Evolutionary conservation across 768 basidiomycete species (phyloP).

Genomic region (Lentinula detonsa): DNA sequence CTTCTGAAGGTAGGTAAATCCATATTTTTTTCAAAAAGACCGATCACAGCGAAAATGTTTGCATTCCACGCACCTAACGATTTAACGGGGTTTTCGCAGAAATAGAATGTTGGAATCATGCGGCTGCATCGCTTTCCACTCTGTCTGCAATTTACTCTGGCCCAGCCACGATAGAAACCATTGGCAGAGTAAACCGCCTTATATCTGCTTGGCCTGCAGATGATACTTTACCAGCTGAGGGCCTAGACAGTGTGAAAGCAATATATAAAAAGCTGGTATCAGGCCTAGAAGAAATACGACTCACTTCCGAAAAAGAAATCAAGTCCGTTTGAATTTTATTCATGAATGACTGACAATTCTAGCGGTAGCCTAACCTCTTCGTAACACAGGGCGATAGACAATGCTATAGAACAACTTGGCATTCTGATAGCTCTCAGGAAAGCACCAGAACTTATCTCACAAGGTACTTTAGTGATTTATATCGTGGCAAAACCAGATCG

Average conservation of each 20-base stretch:
- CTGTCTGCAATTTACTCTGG: constrained; percentile 51
- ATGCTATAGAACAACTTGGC: constrained; percentile 61
- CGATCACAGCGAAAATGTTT: constrained; percentile 14
- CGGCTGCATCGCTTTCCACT: constrained; percentile 48
- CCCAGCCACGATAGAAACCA: constrained; percentile 45
- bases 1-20: constrained; percentile 61
- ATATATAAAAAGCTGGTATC: constrained; percentile 56
- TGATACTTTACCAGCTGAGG: constrained; percentile 62
- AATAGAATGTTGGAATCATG: constrained; percentile 72
- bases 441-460: constrained; percentile 54
- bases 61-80: constrained; percentile 5
- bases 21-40: constrained; percentile 8
- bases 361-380: constrained; percentile 4
- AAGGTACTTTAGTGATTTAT: constrained; percentile 34
- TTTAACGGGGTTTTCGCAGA: constrained; percentile 36
- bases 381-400: constrained; percentile 56
- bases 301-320: constrained; percentile 37
- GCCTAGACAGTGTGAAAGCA: constrained; percentile 55
- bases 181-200: constrained; percentile 68
- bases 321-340: not conserved
- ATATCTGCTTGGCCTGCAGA: constrained; percentile 69
- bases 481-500: not conserved
- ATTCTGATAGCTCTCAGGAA: constrained; percentile 69
- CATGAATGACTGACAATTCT: not conserved
- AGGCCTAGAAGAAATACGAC: constrained; percentile 59